Conservation (phyloP, 2,329 filamentous ascomycete species). For the Paecilomyces variotii region DNA sequence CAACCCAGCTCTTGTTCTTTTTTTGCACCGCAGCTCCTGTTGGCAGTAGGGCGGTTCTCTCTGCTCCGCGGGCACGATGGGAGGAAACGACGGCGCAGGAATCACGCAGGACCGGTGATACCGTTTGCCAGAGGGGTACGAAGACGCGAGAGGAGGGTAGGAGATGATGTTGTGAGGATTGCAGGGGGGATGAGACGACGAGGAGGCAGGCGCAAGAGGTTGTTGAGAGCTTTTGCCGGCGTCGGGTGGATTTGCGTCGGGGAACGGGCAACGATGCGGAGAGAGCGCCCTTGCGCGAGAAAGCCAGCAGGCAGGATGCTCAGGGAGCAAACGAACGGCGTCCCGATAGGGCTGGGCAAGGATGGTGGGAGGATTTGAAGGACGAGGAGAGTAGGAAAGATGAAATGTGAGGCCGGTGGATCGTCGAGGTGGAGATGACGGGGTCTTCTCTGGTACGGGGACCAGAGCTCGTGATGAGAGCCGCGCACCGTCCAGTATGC, state of each 20-base stretch:
- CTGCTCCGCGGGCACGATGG: background rate
- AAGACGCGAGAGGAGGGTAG: background rate
- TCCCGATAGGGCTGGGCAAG: background rate
- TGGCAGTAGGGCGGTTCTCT: background rate
- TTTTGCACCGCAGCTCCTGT: background rate
- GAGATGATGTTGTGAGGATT: background rate
- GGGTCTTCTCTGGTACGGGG: background rate
- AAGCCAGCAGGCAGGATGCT: background rate
- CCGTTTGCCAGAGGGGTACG: background rate
- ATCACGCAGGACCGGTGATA: background rate
- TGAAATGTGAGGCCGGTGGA: slow-evolving; percentile 22
- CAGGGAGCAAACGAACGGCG: background rate
- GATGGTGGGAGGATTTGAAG: slow-evolving; percentile 2
- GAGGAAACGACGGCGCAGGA: background rate
- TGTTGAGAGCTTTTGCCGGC: background rate
- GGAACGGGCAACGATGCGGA: background rate
- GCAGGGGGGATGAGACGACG: background rate
- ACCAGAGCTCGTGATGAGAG: background rate
- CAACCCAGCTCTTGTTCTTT: background rate
- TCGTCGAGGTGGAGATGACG: slow-evolving; percentile 21
- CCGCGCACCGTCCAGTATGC: background rate
- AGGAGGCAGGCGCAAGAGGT: background rate
- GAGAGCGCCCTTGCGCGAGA: background rate
- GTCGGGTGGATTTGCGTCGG: background rate
- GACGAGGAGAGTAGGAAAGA: slow-evolving; percentile 16